Percentiles rank a stretch among this genome's conserved stretches.
Evolutionary conservation across 192 early-diverging fungal species (phyloP).

Genomic region (Coemansia umbellata): DNA sequence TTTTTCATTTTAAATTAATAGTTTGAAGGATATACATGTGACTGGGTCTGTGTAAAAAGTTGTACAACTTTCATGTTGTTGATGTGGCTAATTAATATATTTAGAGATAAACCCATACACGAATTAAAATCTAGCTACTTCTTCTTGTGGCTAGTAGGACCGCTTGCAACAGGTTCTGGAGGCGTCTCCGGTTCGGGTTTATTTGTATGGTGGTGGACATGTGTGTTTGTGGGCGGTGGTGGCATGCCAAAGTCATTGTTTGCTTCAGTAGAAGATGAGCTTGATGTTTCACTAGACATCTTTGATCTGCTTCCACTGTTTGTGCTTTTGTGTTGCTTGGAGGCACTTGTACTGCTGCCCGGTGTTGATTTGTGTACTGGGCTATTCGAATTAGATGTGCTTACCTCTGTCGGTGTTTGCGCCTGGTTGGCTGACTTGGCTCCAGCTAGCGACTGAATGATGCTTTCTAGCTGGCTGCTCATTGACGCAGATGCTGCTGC

Average conservation of each 20-base stretch:
- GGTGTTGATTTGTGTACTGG: not conserved
- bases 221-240: conserved; percentile 5
- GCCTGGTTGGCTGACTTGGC: not conserved
- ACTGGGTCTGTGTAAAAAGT: too few species aligned
- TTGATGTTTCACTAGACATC: not conserved
- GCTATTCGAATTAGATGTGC: not conserved
- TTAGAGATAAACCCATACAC: too few species aligned
- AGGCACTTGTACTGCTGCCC: too few species aligned
- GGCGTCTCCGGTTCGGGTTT: too few species aligned
- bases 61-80: too few species aligned
- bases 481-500: not conserved
- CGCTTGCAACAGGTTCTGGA: too few species aligned
- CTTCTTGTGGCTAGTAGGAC: too few species aligned
- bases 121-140: too few species aligned
- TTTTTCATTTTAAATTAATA: too few species aligned
- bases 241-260: not conserved
- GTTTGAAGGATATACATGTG: too few species aligned
- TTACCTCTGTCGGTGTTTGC: not conserved
- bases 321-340: not conserved
- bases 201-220: conserved; percentile 21
- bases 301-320: not conserved
- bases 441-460: conserved; percentile 16
- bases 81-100: too few species aligned
- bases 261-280: conserved; percentile 1
- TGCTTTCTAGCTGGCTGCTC: conserved; percentile 15